Base-by-base conservation (phyloP, 345 rosid genomes). In the Combretum micranthum region DNA sequence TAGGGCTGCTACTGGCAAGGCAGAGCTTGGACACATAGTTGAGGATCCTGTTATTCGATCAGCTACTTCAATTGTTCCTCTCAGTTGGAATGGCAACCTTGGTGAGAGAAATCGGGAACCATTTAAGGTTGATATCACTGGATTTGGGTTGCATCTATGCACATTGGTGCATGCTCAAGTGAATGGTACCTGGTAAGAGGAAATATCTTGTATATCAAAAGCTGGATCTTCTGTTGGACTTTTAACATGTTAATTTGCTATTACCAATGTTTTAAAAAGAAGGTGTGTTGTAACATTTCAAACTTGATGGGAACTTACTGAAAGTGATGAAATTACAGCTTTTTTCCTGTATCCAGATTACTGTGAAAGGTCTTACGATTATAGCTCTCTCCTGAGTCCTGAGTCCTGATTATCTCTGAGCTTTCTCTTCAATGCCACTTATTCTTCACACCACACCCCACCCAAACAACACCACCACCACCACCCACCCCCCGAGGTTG, bases 81-180 rank as follows among this genome's bases (percentile, higher is more conserved):
- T 92, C 57, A 97, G 97, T 59, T 88, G 96, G 97, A 81, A 64
- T 39, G 91, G 95, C 50, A 63, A 69, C 73, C 85, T 85, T 37
- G 88, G 85, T 19, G 86, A 76, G 56, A 88, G 86, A 72, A 92
- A 77, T 53, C 72, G 76, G 52, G 94, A 92, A 60, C 89, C 86
- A 37, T 75, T 92, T 55, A 92, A 88, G 70, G 89, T 92, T 69
- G 98, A 88, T 83, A 80, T 92, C 64, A 76, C 83, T 46, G 98
- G 98, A 61, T 83, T 70, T 72, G 83, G 97, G 59, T 80, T 92
- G 84, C 98, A 92, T 72, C 76, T 88, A 64, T 88, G 98, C 67
- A 74, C 82, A 18, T 68, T 88, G 64, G 81, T 92, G 67, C 93
- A 88, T 63, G 98, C 97, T 62, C 91, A 83, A 77, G 97, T 92